These are phyloP conservation scores for Wallacemonas sp. DNA, from an alignment of 208 protist species.

Conservation along the genomic window DNA sequence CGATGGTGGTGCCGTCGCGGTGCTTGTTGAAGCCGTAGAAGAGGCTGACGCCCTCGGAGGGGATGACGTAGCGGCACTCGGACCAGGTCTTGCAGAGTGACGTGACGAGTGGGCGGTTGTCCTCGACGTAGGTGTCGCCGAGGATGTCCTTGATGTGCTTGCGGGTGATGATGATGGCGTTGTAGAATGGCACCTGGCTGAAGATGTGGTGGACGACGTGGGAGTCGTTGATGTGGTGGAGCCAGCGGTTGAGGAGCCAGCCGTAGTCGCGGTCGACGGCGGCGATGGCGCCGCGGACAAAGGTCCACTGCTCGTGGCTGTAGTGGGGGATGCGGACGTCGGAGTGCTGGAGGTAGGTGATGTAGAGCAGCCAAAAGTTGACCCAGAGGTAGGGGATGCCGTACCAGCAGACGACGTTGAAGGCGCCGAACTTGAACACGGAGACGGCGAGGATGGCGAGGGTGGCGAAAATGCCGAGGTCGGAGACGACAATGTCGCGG, in stretches of 20 bases:
- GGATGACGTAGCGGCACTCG: constrained; percentile 81
- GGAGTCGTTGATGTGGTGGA: constrained; percentile 94
- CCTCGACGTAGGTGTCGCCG: constrained; percentile 68
- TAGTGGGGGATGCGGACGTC: constrained; percentile 93
- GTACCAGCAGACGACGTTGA: constrained; percentile 80
- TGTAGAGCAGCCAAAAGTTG: constrained; percentile 92
- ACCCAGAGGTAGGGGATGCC: constrained; percentile 79
- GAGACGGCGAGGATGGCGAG: constrained; percentile 44
- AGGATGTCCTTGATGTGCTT: constrained; percentile 74
- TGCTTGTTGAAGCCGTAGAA: constrained; percentile 57
- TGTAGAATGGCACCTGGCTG: constrained; percentile 93
- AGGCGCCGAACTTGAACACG: constrained; percentile 52
- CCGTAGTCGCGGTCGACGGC: constrained; percentile 93
- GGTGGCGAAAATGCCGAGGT: constrained; percentile 63
- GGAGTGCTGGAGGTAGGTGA: constrained; percentile 95
- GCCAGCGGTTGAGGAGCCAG: constrained; percentile 72
- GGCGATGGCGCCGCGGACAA: constrained; percentile 89
- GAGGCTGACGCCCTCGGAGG: constrained; percentile 68
- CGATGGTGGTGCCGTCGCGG: constrained; percentile 8
- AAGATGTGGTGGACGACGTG: constrained; percentile 96
- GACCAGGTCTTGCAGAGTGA: constrained; percentile 50
- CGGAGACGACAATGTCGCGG: constrained; percentile 67
- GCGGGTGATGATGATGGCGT: constrained; percentile 86
- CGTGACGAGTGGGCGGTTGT: constrained; percentile 45
- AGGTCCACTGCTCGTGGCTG: constrained; percentile 91